Evolutionary conservation across 371 early-diverging fungal genomes (phyloP).

Genomic region (Mortierella sp.): DNA sequence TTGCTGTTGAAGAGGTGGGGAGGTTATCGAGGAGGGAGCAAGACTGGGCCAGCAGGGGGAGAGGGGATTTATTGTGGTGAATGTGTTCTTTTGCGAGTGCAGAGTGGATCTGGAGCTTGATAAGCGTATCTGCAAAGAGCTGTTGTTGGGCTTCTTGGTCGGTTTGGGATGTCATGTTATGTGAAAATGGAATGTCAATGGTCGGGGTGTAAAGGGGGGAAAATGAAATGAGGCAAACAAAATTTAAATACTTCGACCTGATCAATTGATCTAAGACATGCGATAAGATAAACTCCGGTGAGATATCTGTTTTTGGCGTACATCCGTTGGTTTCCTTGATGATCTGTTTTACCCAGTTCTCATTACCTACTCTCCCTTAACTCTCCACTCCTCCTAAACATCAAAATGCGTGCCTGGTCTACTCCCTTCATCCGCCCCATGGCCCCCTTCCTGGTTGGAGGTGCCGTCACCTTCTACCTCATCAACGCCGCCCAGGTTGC

Average conservation of each 20-base stretch:
- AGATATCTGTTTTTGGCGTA: neutral
- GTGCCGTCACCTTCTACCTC: slow-evolving; percentile 57
- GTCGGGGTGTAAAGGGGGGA: too few species aligned
- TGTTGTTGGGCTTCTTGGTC: slow-evolving; percentile 46
- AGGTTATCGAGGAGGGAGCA: slow-evolving; percentile 55
- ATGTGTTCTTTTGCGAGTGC: slow-evolving; percentile 38
- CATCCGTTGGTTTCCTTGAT: neutral
- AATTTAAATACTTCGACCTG: neutral
- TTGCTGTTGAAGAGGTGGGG: slow-evolving; percentile 13
- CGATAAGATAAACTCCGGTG: neutral
- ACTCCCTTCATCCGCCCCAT: slow-evolving; percentile 54
- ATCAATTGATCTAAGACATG: neutral
- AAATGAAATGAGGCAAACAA: neutral
- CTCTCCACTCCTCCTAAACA: slow-evolving; percentile 16
- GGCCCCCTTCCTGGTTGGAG: slow-evolving; percentile 56
- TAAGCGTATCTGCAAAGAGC: slow-evolving; percentile 46
- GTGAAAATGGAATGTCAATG: neutral
- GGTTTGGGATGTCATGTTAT: neutral
- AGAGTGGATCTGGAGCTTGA: slow-evolving; percentile 42
- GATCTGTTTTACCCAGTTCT: neutral
- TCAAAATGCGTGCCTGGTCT: slow-evolving; percentile 57
- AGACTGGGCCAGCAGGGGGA: slow-evolving; percentile 43
- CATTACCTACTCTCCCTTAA: slow-evolving; percentile 2
- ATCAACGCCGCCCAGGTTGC: slow-evolving; percentile 45
- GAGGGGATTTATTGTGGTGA: slow-evolving; percentile 37